Conservation (phyloP, 2,329 filamentous ascomycete species). For the Fusarium verticillioides region DNA sequence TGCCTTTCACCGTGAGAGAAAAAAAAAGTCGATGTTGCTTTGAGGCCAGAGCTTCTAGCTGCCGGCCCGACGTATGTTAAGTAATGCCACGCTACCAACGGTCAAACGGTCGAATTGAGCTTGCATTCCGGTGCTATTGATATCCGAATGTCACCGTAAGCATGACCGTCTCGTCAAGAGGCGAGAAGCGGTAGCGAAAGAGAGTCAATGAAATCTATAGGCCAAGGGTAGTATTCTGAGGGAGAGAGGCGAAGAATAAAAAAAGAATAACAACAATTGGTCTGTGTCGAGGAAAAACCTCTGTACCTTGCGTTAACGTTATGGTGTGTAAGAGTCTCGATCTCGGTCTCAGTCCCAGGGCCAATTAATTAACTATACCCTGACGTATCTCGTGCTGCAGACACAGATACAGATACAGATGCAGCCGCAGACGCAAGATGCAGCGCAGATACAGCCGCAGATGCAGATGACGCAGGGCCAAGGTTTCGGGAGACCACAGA, state of each 20-base stretch:
- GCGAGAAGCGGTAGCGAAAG: neutral
- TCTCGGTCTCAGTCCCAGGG: neutral
- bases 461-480: conserved; percentile 2
- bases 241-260: neutral
- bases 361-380: neutral
- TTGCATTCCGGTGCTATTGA: conserved; percentile 15
- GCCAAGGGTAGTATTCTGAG: neutral
- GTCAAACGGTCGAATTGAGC: conserved; percentile 6
- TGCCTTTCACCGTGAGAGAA: neutral
- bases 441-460: neutral
- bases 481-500: neutral
- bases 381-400: neutral
- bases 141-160: neutral
- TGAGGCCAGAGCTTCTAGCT: neutral
- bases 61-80: conserved; percentile 5
- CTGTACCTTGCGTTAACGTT: neutral
- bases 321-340: neutral
- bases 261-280: neutral
- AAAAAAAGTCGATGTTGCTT: neutral
- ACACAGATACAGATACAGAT: neutral
- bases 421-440: neutral
- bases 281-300: neutral
- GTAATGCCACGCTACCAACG: conserved; percentile 26
- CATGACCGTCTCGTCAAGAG: neutral
- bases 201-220: neutral